Evolutionary conservation across 2,329 filamentous ascomycete genomes (phyloP), one percentile per base, ranked within the genome.

Genomic region (Rachicladosporium sp.): DNA sequence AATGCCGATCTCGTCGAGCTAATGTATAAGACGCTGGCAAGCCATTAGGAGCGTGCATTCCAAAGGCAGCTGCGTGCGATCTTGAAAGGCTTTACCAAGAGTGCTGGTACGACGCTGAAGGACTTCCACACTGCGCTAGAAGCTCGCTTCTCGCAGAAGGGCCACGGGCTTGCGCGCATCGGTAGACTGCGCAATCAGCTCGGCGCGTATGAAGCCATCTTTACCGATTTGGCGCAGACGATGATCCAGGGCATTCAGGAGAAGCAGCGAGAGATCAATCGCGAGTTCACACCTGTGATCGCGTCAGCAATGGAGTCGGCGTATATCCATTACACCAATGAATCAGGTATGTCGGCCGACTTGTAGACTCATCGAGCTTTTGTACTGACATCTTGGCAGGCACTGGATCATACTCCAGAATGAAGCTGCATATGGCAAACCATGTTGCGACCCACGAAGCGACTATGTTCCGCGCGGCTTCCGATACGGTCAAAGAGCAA

Each of bases 271-370:
- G 67, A 73, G 3, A 67, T 68, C 10, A 77, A 67, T 47, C 68
- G 74, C 3, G 59, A 69, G 29, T 75, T 78, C 41, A 64, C 61
- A 0, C 72, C 71, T 0, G 59, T 60, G 2, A 66, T 78, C 38
- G 51, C 57, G 3, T 33, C 46, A 1, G 55, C 54, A 27, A 74
- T 79, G 67, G 44, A 46, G 2, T 43, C 54, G 2, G 66, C 61
- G 0, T 78, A 78, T 49, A 41, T 58, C 0, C 37, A 35, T 0
- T 76, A 71, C 49, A 44, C 53, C 4, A 46, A 54, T 0, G 69
- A 76, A 49, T 31, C 31, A n/a, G 70, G 38, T 41, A 30, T 29
- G 34, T 6, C 10, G 15, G 4, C 31, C 10, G 29, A 8, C 3
- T 31, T 11, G 11, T 10, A n/a, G 19, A 12, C 5, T 19, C 15